phyloP scores from a whole-genome alignment of 257 asterid genomes.

The Ilex asprella region DNA sequence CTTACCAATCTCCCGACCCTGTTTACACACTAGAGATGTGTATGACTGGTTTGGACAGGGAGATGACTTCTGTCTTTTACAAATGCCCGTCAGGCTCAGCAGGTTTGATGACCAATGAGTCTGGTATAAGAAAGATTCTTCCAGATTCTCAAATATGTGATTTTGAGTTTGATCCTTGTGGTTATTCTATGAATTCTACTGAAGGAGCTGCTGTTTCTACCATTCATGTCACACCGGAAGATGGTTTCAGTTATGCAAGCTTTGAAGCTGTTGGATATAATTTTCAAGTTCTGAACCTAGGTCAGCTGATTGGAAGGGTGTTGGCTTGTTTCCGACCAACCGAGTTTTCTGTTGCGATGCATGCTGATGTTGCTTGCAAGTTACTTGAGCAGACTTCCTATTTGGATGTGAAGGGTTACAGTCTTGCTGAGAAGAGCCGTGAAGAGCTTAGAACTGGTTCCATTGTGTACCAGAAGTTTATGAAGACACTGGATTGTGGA shows the following conservation, averaged over 20 bases:
- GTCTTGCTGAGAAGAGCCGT: background rate
- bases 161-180: constrained; percentile 36
- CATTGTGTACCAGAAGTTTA: constrained; percentile 19
- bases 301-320: constrained; percentile 18
- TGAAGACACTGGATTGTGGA: constrained; percentile 2
- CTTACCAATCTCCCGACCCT: constrained; percentile 9
- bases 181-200: constrained; percentile 38
- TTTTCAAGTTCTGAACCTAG: constrained; percentile 11
- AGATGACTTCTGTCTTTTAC: constrained; percentile 28
- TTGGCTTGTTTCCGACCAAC: constrained; percentile 21
- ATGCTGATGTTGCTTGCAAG: constrained; percentile 15
- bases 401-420: constrained; percentile 8
- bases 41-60: constrained; percentile 33
- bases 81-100: constrained; percentile 24
- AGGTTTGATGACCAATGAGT: constrained; percentile 20
- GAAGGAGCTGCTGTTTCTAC: constrained; percentile 29
- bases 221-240: constrained; percentile 37
- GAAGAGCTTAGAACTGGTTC: constrained; percentile 16
- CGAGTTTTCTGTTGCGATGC: constrained; percentile 28
- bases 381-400: constrained; percentile 7
- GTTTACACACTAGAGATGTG: constrained; percentile 34
- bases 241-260: constrained; percentile 40
- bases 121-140: constrained; percentile 31
- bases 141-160: constrained; percentile 30
- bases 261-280: constrained; percentile 36